Evolutionary conservation across 2,329 filamentous ascomycete species (phyloP).

Genomic region (Alternaria infectoria): DNA sequence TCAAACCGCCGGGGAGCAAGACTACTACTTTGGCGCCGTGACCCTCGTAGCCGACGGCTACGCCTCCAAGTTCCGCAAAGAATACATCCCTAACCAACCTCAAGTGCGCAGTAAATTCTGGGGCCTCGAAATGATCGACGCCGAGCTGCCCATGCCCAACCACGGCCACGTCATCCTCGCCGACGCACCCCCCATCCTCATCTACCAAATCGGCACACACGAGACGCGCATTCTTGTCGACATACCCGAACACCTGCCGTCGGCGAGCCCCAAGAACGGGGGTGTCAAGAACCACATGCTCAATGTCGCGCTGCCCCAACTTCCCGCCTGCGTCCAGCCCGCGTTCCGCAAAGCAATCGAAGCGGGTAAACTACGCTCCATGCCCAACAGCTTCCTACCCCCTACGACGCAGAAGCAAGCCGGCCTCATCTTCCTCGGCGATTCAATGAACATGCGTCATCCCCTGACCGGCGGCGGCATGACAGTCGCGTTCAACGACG

Average conservation of each 20-base stretch:
- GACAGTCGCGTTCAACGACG: conserved; percentile 97
- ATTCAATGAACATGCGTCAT: conserved; percentile 99
- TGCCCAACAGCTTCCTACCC: conserved; percentile 96
- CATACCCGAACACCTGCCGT: conserved; percentile 77
- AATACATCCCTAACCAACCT: conserved; percentile 71
- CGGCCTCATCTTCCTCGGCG: conserved; percentile 83
- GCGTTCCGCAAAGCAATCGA: conserved; percentile 79
- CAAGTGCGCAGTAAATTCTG: conserved; percentile 87
- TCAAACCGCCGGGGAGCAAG: conserved; percentile 67
- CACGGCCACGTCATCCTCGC: conserved; percentile 90
- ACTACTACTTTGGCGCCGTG: conserved; percentile 83
- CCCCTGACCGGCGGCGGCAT: conserved; percentile 96
- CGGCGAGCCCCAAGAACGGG: conserved; percentile 74
- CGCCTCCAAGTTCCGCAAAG: conserved; percentile 86
- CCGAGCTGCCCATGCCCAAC: conserved; percentile 73
- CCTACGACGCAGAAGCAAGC: conserved; percentile 73
- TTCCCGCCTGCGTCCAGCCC: conserved; percentile 75
- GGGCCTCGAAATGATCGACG: conserved; percentile 90
- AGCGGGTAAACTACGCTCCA: conserved; percentile 77
- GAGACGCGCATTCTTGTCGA: conserved; percentile 92
- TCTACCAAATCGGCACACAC: conserved; percentile 96
- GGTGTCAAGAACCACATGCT: conserved; percentile 85
- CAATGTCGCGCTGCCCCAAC: conserved; percentile 77
- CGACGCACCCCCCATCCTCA: conserved; percentile 76
- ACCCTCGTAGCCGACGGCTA: conserved; percentile 95